These are phyloP conservation scores for Discostella stelligeroides DNA, from an alignment of 108 stramenopile genomes.

Conservation along the genomic window DNA sequence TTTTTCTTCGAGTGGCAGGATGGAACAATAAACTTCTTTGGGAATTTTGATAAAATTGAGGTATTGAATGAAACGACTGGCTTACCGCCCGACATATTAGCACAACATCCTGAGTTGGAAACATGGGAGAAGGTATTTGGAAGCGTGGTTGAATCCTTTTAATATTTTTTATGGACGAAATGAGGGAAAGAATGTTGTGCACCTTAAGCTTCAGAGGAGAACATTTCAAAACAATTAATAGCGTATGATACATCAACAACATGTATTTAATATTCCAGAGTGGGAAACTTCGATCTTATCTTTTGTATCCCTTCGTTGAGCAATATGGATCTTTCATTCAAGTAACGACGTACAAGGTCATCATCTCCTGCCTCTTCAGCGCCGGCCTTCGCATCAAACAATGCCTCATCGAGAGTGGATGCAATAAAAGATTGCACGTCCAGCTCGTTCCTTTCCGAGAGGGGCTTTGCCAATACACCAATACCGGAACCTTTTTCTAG, in stretches of 20 bases:
- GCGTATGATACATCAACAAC: neutral
- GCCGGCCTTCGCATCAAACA: slow-evolving; percentile 53
- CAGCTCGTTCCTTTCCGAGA: slow-evolving; percentile 58
- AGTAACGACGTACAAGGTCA: slow-evolving; percentile 43
- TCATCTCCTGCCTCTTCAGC: slow-evolving; percentile 43
- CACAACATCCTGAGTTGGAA: slow-evolving; percentile 50
- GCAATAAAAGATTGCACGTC: slow-evolving; percentile 71
- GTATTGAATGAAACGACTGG: slow-evolving; percentile 63
- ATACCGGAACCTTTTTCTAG: slow-evolving; percentile 41
- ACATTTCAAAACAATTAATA: neutral
- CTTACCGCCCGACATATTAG: slow-evolving; percentile 53
- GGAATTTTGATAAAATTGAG: slow-evolving; percentile 60
- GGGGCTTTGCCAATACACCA: slow-evolving; percentile 54
- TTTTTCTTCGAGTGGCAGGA: slow-evolving; percentile 64
- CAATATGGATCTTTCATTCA: slow-evolving; percentile 48
- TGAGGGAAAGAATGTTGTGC: neutral
- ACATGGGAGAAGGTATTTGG: slow-evolving; percentile 72
- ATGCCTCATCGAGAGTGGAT: slow-evolving; percentile 61
- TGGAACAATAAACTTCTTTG: slow-evolving; percentile 51
- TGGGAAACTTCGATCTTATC: slow-evolving; percentile 52
- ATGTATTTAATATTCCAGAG: slow-evolving; percentile 48
- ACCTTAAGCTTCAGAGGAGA: neutral
- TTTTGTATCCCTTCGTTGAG: slow-evolving; percentile 49
- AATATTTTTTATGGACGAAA: slow-evolving; percentile 2
- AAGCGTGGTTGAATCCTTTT: slow-evolving; percentile 49